phyloP scores from a whole-genome alignment of 768 basidiomycete genomes.

The Austroboletus festivus region DNA sequence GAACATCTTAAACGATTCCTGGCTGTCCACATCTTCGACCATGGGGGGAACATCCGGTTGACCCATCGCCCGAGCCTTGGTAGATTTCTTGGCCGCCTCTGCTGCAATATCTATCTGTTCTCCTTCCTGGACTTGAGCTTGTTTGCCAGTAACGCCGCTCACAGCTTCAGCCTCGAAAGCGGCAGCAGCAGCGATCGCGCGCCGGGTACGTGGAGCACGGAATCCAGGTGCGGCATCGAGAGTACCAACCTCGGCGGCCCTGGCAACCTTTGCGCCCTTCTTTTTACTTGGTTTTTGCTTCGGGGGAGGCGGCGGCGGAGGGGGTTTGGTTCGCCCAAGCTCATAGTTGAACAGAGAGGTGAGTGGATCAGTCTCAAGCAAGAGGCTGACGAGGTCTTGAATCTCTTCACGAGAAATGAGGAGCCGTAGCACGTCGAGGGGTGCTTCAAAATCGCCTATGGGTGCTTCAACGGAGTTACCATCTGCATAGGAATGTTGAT shows the following conservation, averaged over 20 bases:
- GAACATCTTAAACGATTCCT: constrained; percentile 76
- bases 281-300: constrained; percentile 41
- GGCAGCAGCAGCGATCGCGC: constrained; percentile 38
- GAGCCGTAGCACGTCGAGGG: constrained; percentile 52
- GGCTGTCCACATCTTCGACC: constrained; percentile 68
- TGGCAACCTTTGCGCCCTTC: constrained; percentile 30
- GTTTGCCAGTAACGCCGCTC: constrained; percentile 13
- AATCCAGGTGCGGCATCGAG: constrained; percentile 44
- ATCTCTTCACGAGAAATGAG: constrained; percentile 53
- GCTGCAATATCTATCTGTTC: constrained; percentile 10
- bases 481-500: constrained; percentile 13
- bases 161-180: constrained; percentile 44
- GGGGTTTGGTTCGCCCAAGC: constrained; percentile 57
- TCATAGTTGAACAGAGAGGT: constrained; percentile 68
- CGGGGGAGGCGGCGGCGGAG: constrained; percentile 53
- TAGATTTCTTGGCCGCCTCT: constrained; percentile 28
- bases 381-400: constrained; percentile 49
- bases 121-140: not conserved
- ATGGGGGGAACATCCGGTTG: constrained; percentile 47
- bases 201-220: constrained; percentile 49
- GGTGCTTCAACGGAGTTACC: constrained; percentile 1
- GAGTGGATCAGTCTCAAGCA: constrained; percentile 58
- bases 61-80: constrained; percentile 20
- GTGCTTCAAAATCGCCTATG: constrained; percentile 76
- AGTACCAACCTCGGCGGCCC: constrained; percentile 16